Conservation (phyloP, 2,329 filamentous ascomycete species). For the Cadophora sp. region DNA sequence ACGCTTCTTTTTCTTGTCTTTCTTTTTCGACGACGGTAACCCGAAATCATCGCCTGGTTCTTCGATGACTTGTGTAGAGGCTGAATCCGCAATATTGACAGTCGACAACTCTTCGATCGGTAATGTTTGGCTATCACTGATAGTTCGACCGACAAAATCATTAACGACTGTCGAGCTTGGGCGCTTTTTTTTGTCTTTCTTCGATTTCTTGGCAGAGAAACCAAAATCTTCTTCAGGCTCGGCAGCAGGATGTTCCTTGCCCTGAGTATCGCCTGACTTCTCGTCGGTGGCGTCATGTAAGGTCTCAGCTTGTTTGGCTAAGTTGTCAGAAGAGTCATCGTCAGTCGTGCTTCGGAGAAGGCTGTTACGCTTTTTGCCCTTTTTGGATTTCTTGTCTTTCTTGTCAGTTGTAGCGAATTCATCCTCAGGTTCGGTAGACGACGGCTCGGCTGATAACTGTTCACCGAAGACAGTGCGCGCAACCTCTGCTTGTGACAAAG, state of each 20-base stretch:
- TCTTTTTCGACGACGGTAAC: conserved; percentile 26
- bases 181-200: conserved; percentile 47
- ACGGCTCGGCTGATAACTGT: conserved; percentile 15
- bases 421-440: conserved; percentile 27
- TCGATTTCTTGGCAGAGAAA: conserved; percentile 43
- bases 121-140: not conserved
- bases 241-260: conserved; percentile 11
- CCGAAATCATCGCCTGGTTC: conserved; percentile 30
- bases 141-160: not conserved
- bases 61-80: conserved; percentile 6
- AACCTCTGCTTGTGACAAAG: not conserved
- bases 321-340: conserved; percentile 11
- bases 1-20: conserved; percentile 24
- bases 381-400: conserved; percentile 36
- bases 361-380: conserved; percentile 31
- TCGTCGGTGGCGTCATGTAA: not conserved
- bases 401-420: conserved; percentile 27
- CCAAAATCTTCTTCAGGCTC: conserved; percentile 24
- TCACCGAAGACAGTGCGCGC: not conserved
- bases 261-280: not conserved
- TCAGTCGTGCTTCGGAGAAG: conserved; percentile 14
- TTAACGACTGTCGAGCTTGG: conserved; percentile 10
- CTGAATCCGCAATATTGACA: conserved; percentile 6
- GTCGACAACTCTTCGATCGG: not conserved
- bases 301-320: conserved; percentile 15